phyloP scores from a whole-genome alignment of 345 rosid genomes.

The Gossypium stocksii region DNA sequence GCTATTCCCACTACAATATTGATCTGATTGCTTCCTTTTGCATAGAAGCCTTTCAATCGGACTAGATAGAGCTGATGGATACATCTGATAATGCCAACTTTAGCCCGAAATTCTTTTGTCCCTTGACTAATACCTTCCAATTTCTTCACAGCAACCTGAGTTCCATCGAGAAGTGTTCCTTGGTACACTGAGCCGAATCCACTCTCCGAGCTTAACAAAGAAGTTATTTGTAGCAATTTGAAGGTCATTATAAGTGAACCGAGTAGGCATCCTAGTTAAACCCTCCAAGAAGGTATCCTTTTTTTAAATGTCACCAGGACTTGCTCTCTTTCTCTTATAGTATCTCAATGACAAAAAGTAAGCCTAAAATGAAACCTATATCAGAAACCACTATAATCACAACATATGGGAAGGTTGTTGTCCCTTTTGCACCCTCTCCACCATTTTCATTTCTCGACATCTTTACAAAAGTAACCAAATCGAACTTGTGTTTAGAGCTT shows the following conservation, averaged over 20 bases:
- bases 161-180: slow-evolving; percentile 69
- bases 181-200: slow-evolving; percentile 88
- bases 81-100: slow-evolving; percentile 83
- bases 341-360: slow-evolving; percentile 46
- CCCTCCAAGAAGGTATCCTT: slow-evolving; percentile 68
- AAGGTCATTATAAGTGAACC: slow-evolving; percentile 75
- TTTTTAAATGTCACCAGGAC: slow-evolving; percentile 46
- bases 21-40: slow-evolving; percentile 71
- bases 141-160: slow-evolving; percentile 83
- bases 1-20: slow-evolving; percentile 73
- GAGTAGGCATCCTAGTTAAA: slow-evolving; percentile 73
- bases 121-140: slow-evolving; percentile 93
- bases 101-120: slow-evolving; percentile 88
- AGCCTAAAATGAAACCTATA: slow-evolving; percentile 35
- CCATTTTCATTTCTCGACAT: slow-evolving; percentile 29
- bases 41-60: slow-evolving; percentile 76
- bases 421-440: slow-evolving; percentile 26
- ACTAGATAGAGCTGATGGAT: slow-evolving; percentile 88
- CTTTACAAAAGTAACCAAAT: slow-evolving; percentile 55
- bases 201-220: slow-evolving; percentile 80
- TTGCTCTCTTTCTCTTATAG: slow-evolving; percentile 34
- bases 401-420: slow-evolving; percentile 41
- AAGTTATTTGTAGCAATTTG: slow-evolving; percentile 71
- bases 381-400: slow-evolving; percentile 52
- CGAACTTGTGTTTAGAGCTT: slow-evolving; percentile 30